Base-by-base conservation (phyloP, 2,329 filamentous ascomycete species). In the Cordyceps cateniannulata region DNA sequence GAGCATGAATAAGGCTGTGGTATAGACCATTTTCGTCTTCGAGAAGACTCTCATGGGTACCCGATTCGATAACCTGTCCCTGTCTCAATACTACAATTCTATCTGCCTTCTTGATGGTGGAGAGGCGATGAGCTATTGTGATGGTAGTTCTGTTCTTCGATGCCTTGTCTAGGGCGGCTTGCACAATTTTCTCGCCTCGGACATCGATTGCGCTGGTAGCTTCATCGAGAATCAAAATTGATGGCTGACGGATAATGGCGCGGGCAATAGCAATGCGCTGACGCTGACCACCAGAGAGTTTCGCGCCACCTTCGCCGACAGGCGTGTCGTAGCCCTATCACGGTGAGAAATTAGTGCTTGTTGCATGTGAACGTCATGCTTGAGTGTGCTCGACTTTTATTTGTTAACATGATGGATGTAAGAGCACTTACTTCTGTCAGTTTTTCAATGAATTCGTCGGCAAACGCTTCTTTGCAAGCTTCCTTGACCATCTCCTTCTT, bases 231-330 rank as follows among this genome's bases (percentile, higher is more conserved):
- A 93, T 85, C 2, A 91, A 77, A 48, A 91, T 89, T 10, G 81
- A 80, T 0, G 88, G 88, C n/a, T 83, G 75, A 2, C 87, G 79
- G 3, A 88, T 81, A 1, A 90, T 76, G 1, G 88, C 88, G 4
- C 88, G 79, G 0, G 88, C 88, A 61, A 90, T 89, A 12, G 85
- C 82, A 10, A 91, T 72, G n/a, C 88, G 82, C 72, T 91, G 88
- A 63, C 86, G 86, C 73, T 90, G 88, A 64, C 86, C 91, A n/a
- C 90, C 89, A 10, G 88, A 91, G 1, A 96, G 76, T 69, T 90
- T 91, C 50, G 88, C 87, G 5, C 91, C 91, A 27, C 83, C 83
- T 68, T 93, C 90, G 1, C 91, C 91, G 1, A 95, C 90, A 7
- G 82, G 73, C 0, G 90, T 91, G 5, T 88, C 81, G 68, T 93